Conservation (phyloP, 2,329 filamentous ascomycete species). For the Calycina marina region DNA sequence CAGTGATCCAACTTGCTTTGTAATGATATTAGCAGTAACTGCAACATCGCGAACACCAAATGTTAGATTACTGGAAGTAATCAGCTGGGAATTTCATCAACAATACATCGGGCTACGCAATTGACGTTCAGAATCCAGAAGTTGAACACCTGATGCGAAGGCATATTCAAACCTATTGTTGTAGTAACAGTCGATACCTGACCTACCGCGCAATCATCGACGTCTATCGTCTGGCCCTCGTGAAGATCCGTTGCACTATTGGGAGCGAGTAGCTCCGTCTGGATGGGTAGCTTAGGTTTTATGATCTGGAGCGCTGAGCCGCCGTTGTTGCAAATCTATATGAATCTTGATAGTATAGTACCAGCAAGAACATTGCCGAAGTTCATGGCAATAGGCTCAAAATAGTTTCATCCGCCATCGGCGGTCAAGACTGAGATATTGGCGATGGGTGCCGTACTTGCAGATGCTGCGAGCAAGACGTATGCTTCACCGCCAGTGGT, state of each 20-base stretch:
- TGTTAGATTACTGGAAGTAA: constrained; percentile 16
- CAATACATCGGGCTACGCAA: not conserved
- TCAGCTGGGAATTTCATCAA: not conserved
- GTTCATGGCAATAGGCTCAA: constrained; percentile 11
- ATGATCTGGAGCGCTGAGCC: constrained; percentile 19
- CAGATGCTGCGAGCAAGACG: constrained; percentile 18
- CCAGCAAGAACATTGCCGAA: constrained; percentile 19
- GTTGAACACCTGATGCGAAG: constrained; percentile 12
- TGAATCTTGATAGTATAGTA: constrained; percentile 12
- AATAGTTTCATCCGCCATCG: constrained; percentile 21
- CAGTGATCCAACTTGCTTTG: constrained; percentile 12
- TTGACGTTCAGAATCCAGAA: constrained; percentile 26
- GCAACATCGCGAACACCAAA: constrained; percentile 24
- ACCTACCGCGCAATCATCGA: constrained; percentile 18
- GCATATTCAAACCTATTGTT: constrained; percentile 15
- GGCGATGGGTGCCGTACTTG: constrained; percentile 18
- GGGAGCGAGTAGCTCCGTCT: constrained; percentile 8
- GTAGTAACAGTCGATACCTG: constrained; percentile 17
- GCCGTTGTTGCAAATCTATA: constrained; percentile 21
- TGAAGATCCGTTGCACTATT: constrained; percentile 17
- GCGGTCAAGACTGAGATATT: constrained; percentile 20
- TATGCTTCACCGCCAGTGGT: constrained; percentile 18
- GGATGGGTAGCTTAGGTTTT: constrained; percentile 21
- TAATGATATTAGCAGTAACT: constrained; percentile 16
- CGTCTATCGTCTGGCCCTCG: constrained; percentile 17